These are phyloP conservation scores for Oxyria digyna DNA, from an alignment of 148 eudicot species.

Conservation along the genomic window DNA sequence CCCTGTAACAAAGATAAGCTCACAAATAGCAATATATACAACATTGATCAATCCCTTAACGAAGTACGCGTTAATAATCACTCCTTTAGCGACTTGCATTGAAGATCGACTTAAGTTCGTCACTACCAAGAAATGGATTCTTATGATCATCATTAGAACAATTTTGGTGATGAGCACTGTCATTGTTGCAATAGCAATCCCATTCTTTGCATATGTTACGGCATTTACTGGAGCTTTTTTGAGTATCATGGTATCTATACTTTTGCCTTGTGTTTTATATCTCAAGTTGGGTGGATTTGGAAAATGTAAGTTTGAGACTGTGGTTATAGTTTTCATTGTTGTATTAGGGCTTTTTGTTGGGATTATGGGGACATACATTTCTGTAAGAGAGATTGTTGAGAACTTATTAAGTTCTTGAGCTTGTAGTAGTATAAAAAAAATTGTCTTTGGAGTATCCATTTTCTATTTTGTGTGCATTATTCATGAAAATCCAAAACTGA, in stretches of 20 bases:
- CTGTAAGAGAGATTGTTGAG: conserved; percentile 1
- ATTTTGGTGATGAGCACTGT: conserved; percentile 38
- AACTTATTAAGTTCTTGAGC: background rate
- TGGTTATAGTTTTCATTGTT: background rate
- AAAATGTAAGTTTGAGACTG: conserved; percentile 6
- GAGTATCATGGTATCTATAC: conserved; percentile 33
- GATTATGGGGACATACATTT: conserved; percentile 1
- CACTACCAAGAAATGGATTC: background rate
- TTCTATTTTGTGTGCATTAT: too few species aligned
- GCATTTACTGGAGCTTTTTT: conserved; percentile 49
- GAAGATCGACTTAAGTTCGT: conserved; percentile 6
- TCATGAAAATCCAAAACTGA: too few species aligned
- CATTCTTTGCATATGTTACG: conserved; percentile 67
- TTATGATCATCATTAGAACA: conserved; percentile 18
- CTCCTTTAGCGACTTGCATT: conserved; percentile 32
- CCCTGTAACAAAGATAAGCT: conserved; percentile 30
- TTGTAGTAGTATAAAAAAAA: background rate
- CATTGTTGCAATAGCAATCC: conserved; percentile 39
- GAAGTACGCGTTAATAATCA: conserved; percentile 35
- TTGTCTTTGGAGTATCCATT: background rate
- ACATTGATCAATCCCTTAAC: conserved; percentile 40
- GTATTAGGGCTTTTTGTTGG: conserved; percentile 2
- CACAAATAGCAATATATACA: conserved; percentile 42
- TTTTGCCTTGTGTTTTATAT: conserved; percentile 60
- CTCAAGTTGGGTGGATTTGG: conserved; percentile 24